Evolutionary conservation across 345 rosid species (phyloP).

Genomic region (Lepidium africanum): DNA sequence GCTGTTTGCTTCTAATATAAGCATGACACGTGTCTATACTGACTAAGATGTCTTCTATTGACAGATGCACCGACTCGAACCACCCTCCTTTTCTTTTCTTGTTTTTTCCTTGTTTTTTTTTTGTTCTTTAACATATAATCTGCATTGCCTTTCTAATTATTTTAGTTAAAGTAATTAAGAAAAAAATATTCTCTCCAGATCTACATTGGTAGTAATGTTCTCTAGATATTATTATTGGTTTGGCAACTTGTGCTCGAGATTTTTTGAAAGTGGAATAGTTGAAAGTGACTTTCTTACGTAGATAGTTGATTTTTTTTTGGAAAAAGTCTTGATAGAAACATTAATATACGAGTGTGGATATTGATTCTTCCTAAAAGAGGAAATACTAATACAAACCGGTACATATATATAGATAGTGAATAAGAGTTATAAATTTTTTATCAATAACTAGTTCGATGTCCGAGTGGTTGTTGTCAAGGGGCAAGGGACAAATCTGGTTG

Average conservation of each 20-base stretch:
- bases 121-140: background rate
- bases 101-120: background rate
- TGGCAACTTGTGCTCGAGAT: background rate
- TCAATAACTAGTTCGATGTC: no score
- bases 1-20: slow-evolving; percentile 8
- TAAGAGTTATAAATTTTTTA: no score
- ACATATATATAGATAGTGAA: no score
- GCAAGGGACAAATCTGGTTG: no score
- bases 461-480: no score
- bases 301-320: background rate
- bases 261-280: background rate
- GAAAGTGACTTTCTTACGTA: background rate
- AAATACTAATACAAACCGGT: background rate
- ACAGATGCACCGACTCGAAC: slow-evolving; percentile 22
- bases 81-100: background rate
- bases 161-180: background rate
- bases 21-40: slow-evolving; percentile 11
- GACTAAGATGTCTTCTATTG: background rate
- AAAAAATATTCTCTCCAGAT: background rate
- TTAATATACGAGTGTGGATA: background rate
- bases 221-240: slow-evolving; percentile 3
- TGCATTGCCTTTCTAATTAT: background rate
- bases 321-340: background rate
- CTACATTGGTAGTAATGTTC: background rate
- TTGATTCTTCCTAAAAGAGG: background rate